phyloP scores from a whole-genome alignment of 306 rosid species.

The Gynostemma pentaphyllum region DNA sequence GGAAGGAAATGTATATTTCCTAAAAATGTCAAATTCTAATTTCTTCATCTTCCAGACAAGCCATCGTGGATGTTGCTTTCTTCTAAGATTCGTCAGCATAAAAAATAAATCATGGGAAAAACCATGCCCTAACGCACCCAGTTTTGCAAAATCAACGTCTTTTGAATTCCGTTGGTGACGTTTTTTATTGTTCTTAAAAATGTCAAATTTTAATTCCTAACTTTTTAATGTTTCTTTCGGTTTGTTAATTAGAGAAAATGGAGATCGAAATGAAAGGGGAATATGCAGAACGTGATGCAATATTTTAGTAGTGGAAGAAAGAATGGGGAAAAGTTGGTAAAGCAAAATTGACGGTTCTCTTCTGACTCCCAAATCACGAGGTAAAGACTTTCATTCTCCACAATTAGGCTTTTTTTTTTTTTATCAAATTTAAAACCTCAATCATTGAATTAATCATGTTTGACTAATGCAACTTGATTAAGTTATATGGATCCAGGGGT shows the following conservation, averaged over 20 bases:
- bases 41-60: too few relatives aligned
- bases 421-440: background rate
- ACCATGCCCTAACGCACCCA: too few relatives aligned
- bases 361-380: conserved; percentile 7
- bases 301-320: background rate
- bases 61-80: background rate
- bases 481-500: conserved; percentile 21
- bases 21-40: background rate
- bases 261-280: background rate
- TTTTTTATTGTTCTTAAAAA: too few relatives aligned
- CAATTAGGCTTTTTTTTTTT: conserved; percentile 8
- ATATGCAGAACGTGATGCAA: background rate
- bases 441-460: conserved; percentile 16
- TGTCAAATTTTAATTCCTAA: too few relatives aligned
- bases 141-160: too few relatives aligned
- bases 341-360: conserved; percentile 32
- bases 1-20: too few relatives aligned
- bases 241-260: too few relatives aligned
- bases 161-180: too few relatives aligned
- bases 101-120: background rate
- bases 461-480: conserved; percentile 15
- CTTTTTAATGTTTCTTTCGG: too few relatives aligned
- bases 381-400: conserved; percentile 7
- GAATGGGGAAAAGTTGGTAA: conserved; percentile 15
- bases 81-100: background rate